Evolutionary conservation across 352 stramenopile genomes (phyloP).

Genomic region (Plasmopara muralis): DNA sequence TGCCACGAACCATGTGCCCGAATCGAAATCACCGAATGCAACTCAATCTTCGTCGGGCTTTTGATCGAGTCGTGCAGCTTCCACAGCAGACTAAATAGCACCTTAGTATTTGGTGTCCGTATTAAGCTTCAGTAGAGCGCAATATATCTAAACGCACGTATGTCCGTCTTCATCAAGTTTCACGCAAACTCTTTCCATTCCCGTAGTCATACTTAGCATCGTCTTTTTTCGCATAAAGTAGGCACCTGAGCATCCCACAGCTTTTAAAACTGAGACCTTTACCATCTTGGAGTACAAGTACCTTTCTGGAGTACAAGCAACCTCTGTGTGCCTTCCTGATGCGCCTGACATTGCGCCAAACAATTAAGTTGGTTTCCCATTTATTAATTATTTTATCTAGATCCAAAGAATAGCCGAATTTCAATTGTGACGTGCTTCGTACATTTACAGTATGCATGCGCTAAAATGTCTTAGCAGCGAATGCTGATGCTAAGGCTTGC

Average conservation of each 20-base stretch:
- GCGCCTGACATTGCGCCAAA: slow-evolving; percentile 62
- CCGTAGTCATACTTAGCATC: slow-evolving; percentile 53
- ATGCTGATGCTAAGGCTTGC: too few species aligned
- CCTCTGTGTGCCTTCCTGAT: slow-evolving; percentile 56
- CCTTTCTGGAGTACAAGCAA: slow-evolving; percentile 73
- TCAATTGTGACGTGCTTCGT: too few species aligned
- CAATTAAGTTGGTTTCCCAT: slow-evolving; percentile 82
- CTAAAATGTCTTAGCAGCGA: too few species aligned
- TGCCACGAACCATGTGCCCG: slow-evolving; percentile 37
- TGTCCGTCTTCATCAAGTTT: slow-evolving; percentile 58
- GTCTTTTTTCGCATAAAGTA: slow-evolving; percentile 77
- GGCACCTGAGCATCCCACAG: slow-evolving; percentile 25
- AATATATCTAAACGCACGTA: slow-evolving; percentile 23
- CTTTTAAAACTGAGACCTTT: neutral
- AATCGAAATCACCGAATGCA: slow-evolving; percentile 44
- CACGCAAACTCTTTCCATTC: slow-evolving; percentile 55
- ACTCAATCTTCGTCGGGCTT: slow-evolving; percentile 35
- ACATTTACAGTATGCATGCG: too few species aligned
- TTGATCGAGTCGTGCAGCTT: slow-evolving; percentile 53
- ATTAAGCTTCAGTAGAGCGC: neutral
- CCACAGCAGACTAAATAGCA: slow-evolving; percentile 49
- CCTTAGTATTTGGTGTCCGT: neutral
- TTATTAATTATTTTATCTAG: neutral
- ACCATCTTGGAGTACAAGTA: slow-evolving; percentile 1
- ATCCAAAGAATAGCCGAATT: too few species aligned